Evolutionary conservation across 371 early-diverging fungal species (phyloP).

Genomic region (Rhizomucor miehei): DNA sequence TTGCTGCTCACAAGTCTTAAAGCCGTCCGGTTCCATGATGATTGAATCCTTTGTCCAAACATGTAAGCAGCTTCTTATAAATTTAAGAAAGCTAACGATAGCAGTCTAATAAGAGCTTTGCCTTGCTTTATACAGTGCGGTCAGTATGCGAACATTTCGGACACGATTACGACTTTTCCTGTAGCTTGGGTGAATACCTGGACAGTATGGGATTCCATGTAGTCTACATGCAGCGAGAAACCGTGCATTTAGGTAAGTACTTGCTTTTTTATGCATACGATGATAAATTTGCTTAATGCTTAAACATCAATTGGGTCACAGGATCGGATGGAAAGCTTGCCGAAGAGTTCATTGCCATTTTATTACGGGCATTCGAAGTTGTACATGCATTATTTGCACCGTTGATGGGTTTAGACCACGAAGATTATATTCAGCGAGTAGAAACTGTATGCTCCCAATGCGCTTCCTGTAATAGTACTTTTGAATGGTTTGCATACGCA

Average conservation of each 20-base stretch:
- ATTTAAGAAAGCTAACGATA: too few relatives aligned
- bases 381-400: constrained; percentile 18
- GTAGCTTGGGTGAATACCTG: constrained; percentile 14
- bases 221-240: constrained; percentile 12
- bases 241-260: constrained; percentile 23
- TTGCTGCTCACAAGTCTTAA: neutral
- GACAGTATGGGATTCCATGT: constrained; percentile 17
- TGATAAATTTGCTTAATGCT: neutral
- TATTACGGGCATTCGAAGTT: constrained; percentile 20
- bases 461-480: constrained; percentile 9
- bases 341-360: constrained; percentile 20
- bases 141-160: neutral
- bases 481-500: too few relatives aligned
- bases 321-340: constrained; percentile 26
- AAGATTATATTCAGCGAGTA: constrained; percentile 34
- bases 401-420: constrained; percentile 22
- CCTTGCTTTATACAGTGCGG: neutral
- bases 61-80: constrained; percentile 10
- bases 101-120: neutral
- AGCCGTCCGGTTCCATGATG: constrained; percentile 32
- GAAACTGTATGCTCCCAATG: constrained; percentile 40
- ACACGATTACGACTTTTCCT: constrained; percentile 25
- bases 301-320: constrained; percentile 1
- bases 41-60: constrained; percentile 40
- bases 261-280: neutral